phyloP scores from a whole-genome alignment of 495 filamentous ascomycete species.

The Neurospora sp. region DNA sequence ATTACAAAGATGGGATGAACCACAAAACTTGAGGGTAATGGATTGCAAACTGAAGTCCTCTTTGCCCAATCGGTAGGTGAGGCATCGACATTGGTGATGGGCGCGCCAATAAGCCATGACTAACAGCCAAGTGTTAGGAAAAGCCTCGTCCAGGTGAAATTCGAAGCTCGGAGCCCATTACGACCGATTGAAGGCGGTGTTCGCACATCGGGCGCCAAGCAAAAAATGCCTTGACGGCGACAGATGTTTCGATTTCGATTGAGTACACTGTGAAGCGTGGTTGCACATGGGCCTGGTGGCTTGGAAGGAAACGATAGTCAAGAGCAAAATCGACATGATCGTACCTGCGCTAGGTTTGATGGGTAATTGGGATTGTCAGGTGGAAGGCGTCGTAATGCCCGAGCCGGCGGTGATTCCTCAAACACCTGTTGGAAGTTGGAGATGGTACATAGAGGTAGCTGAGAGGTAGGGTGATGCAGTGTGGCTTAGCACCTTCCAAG shows the following conservation, averaged over 20 bases:
- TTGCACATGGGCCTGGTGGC: not conserved
- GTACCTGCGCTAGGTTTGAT: not conserved
- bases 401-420: not conserved
- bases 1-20: not conserved
- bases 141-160: not conserved
- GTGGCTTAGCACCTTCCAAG: not conserved
- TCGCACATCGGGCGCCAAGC: not conserved
- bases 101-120: not conserved
- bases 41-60: no score
- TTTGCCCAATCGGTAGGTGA: not conserved
- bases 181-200: not conserved
- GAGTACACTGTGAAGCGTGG: not conserved
- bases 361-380: not conserved
- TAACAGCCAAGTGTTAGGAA: not conserved
- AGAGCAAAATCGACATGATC: not conserved
- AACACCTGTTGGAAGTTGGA: not conserved
- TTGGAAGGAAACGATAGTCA: not conserved
- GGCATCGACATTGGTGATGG: not conserved
- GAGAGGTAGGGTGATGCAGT: not conserved
- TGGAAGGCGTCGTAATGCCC: not conserved
- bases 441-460: no score
- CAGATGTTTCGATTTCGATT: not conserved
- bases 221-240: not conserved
- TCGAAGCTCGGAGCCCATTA: not conserved
- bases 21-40: not conserved